These are phyloP conservation scores for Phytopythium chamaehyphon DNA, from an alignment of 352 stramenopile species.

Conservation along the genomic window DNA sequence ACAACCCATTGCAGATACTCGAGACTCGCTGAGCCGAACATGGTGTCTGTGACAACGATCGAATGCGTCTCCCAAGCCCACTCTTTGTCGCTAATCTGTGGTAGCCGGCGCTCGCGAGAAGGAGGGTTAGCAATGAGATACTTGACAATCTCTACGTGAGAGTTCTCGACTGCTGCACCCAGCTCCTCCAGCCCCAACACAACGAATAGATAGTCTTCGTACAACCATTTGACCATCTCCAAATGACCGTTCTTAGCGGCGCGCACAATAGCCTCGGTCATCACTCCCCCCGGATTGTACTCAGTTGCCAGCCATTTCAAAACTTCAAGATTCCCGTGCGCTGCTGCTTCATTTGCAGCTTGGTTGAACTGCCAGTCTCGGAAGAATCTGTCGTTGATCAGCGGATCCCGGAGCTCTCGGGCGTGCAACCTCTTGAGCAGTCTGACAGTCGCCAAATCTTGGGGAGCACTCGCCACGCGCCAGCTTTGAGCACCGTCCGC, in stretches of 20 bases:
- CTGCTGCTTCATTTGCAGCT: background rate
- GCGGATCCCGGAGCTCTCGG: background rate
- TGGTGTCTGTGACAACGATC: background rate
- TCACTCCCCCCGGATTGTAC: background rate
- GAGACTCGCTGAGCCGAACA: background rate
- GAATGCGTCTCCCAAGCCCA: background rate
- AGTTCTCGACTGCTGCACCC: background rate
- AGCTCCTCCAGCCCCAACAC: background rate
- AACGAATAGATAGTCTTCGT: background rate
- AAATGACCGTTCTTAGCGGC: background rate
- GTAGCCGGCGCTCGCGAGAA: background rate
- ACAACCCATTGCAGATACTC: conserved; percentile 1
- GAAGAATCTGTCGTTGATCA: background rate
- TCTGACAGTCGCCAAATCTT: background rate
- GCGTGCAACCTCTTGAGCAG: background rate
- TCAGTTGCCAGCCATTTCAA: conserved; percentile 1
- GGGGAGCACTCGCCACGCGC: background rate
- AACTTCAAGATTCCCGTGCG: background rate
- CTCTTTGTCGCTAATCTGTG: background rate
- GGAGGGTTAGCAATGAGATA: background rate
- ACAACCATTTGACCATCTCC: background rate
- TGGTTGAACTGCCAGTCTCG: conserved; percentile 1
- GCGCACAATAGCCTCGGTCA: background rate
- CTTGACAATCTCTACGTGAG: background rate
- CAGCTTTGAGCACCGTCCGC: background rate